Evolutionary conservation across 1,284 basidiomycete species (phyloP).

Genomic region (Macrocystidia cucumis): DNA sequence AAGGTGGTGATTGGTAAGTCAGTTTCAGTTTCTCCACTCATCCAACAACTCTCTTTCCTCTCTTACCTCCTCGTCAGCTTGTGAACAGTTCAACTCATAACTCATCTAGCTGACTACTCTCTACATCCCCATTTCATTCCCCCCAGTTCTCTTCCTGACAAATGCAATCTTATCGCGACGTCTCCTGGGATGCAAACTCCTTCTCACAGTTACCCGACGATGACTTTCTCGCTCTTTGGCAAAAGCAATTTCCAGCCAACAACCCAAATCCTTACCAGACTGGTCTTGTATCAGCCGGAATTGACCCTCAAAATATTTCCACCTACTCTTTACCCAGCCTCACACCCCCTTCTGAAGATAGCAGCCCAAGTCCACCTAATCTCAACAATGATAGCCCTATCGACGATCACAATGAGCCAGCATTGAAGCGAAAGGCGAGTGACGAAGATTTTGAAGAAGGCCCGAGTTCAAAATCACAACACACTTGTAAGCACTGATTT

Average conservation of each 20-base stretch:
- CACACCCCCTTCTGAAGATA: conserved; percentile 56
- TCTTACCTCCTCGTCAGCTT: conserved; percentile 3
- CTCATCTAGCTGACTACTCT: conserved; percentile 8
- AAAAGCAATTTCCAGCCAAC: conserved; percentile 56
- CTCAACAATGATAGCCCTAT: conserved; percentile 23
- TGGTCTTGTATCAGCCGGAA: conserved; percentile 23
- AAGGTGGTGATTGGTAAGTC: too few relatives aligned
- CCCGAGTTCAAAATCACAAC: conserved; percentile 57
- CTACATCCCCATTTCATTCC: too few relatives aligned
- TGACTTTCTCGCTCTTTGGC: conserved; percentile 70
- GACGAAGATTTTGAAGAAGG: conserved; percentile 52
- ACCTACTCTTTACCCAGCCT: conserved; percentile 32
- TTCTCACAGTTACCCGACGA: conserved; percentile 66
- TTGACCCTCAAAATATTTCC: conserved; percentile 53
- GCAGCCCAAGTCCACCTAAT: conserved; percentile 63
- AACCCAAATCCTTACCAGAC: conserved; percentile 12
- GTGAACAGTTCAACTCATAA: conserved; percentile 10
- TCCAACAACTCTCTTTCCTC: background rate
- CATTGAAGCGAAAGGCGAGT: conserved; percentile 69
- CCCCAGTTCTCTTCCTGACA: conserved; percentile 11
- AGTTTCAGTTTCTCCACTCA: background rate
- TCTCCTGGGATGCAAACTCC: conserved; percentile 61
- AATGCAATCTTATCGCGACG: conserved; percentile 35
- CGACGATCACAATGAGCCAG: conserved; percentile 33
- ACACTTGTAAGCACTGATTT: conserved; percentile 40